Percentiles rank a stretch among this genome's conserved stretches.
Conservation (phyloP, 2,329 filamentous ascomycete species). For the Penicillium hesseltinei region DNA sequence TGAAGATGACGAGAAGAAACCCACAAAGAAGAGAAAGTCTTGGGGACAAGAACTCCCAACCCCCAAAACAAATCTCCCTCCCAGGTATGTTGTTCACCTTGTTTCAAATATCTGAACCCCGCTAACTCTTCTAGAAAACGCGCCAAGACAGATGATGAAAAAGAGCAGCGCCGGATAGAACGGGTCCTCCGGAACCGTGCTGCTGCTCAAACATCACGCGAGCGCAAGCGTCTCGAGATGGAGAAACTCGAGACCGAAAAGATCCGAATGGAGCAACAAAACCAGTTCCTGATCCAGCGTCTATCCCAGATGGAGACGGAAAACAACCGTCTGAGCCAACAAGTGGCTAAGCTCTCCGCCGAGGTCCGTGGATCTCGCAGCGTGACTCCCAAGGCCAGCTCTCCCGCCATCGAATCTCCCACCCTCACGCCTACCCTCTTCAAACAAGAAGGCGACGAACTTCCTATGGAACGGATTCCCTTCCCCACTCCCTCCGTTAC, state of each 20-base stretch:
- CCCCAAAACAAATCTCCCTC: constrained; percentile 93
- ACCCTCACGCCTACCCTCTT: constrained; percentile 43
- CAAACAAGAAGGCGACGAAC: constrained; percentile 46
- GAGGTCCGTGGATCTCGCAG: constrained; percentile 45
- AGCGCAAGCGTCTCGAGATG: constrained; percentile 86
- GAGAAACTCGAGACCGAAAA: constrained; percentile 73
- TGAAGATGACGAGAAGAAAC: constrained; percentile 62
- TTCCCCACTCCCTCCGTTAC: constrained; percentile 40
- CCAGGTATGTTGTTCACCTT: constrained; percentile 59
- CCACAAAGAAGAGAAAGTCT: constrained; percentile 90
- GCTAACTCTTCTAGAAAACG: constrained; percentile 66
- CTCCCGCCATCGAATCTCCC: constrained; percentile 36
- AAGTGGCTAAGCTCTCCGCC: constrained; percentile 51
- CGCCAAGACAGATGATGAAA: constrained; percentile 97
- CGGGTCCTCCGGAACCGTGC: constrained; percentile 94
- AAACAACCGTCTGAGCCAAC: constrained; percentile 50
- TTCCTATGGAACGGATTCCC: constrained; percentile 41
- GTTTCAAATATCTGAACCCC: background rate
- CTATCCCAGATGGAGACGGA: constrained; percentile 60
- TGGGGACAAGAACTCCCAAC: constrained; percentile 97
- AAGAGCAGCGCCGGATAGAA: constrained; percentile 96
- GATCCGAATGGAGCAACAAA: constrained; percentile 65
- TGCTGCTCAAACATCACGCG: constrained; percentile 92
- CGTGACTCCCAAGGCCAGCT: constrained; percentile 39
- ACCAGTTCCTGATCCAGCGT: constrained; percentile 66